Percentiles rank a stretch among this genome's conserved stretches.
These are phyloP conservation scores for Ottelia alismoides DNA, from an alignment of 106 monocot genomes.

Conservation along the genomic window DNA sequence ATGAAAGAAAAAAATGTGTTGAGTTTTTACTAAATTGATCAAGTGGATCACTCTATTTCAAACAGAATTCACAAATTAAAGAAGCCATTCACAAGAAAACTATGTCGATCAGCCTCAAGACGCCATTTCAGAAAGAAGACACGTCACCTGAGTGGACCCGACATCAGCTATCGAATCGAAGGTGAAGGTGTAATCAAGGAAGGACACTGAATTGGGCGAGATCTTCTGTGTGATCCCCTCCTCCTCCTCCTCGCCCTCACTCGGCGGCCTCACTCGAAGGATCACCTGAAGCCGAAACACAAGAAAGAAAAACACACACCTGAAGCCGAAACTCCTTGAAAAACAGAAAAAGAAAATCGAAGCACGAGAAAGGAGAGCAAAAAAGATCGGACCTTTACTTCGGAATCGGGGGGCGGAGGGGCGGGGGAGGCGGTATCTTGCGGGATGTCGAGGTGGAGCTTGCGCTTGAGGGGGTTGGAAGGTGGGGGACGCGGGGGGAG, in stretches of 20 bases:
- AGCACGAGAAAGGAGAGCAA: too few relatives aligned
- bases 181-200: conserved; percentile 75
- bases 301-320: not conserved
- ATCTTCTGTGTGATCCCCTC: conserved; percentile 56
- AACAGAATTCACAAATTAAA: not conserved
- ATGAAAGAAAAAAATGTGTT: not conserved
- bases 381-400: conserved; percentile 75
- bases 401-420: conserved; percentile 34
- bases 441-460: conserved; percentile 38
- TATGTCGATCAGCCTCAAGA: too few relatives aligned
- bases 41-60: too few relatives aligned
- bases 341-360: not conserved
- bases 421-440: conserved; percentile 7
- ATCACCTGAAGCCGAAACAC: conserved; percentile 39
- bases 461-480: conserved; percentile 45
- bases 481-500: conserved; percentile 56
- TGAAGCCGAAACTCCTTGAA: not conserved
- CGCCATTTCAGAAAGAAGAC: too few relatives aligned
- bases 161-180: conserved; percentile 83
- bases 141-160: conserved; percentile 69
- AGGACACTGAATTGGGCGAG: conserved; percentile 39
- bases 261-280: conserved; percentile 64
- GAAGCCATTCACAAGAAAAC: too few relatives aligned
- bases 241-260: conserved; percentile 59
- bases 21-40: too few relatives aligned